Base-by-base conservation (phyloP, 345 rosid species). In the Eucalyptus pauciflora region DNA sequence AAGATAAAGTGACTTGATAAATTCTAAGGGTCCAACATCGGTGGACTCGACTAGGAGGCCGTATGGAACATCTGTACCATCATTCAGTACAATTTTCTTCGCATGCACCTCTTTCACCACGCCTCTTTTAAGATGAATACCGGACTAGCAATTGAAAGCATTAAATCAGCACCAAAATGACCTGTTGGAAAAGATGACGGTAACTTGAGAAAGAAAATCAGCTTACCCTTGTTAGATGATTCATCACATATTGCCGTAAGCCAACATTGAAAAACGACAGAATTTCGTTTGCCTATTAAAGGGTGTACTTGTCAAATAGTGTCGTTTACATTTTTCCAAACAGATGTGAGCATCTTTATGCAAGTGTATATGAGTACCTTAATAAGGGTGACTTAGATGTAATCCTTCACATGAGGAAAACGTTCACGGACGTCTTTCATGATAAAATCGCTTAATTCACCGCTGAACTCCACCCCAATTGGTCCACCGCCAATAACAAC, bases 401-500 rank as follows among this genome's bases (percentile, higher is more conserved):
- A 79, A 76, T 96, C 98, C 93, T 96, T 94, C 17, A 96, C 95
- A 86, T 96, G 98, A 43, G 92, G 56, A 87, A 92, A 95, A 89
- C 95, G 90, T 88, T 96, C 96, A 4, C 86, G 96, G 89, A 97
- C 99, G 91, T 97, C 99, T 93, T 89, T 96, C 95, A 92, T 90
- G 92, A 97, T 97, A 89, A 97, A 97, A 94, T 96, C 99, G 91
- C 99, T 96, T 92, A 96, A 87, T 90, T 97, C 99, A 87, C 97
- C 97, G 33, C 98, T 98, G 27, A 97, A 97, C 91, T 98, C 99
- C 8, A 97, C 98, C 27, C 99, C 98, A 37, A 99, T 96, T 3
- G 99, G 99, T 14, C 99, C 98, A 87, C 99, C 99, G 58, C 98
- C 98, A 69, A 98, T 95, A n/a, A 98, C 97, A 76, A 95, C 98